These are phyloP conservation scores for Phytophthora crassamura DNA, from an alignment of 352 stramenopile species.

Conservation along the genomic window DNA sequence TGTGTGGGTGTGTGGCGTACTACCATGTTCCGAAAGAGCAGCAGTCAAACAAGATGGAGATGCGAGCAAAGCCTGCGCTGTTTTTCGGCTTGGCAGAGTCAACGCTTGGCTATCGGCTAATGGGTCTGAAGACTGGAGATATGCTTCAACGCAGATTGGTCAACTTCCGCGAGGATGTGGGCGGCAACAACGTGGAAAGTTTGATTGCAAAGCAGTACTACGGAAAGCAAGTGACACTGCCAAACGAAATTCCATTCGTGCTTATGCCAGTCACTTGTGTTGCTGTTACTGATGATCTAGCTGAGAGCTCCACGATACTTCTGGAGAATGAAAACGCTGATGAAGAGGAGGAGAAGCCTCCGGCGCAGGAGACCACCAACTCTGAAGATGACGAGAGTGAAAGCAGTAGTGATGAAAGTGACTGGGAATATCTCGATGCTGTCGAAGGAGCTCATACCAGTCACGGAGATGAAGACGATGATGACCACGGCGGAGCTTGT, in stretches of 20 bases:
- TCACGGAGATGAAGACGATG: constrained; percentile 5
- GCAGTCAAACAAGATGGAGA: background rate
- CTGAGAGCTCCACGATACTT: background rate
- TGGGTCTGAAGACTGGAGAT: constrained; percentile 7
- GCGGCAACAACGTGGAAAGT: constrained; percentile 1
- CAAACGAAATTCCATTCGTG: constrained; percentile 8
- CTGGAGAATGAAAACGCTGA: background rate
- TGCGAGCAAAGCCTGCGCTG: background rate
- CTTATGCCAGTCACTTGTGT: constrained; percentile 1
- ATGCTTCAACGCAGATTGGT: constrained; percentile 7
- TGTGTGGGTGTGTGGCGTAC: constrained; percentile 13
- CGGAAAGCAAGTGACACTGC: background rate
- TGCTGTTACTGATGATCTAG: background rate
- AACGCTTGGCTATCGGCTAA: background rate
- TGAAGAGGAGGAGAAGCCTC: constrained; percentile 5
- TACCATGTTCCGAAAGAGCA: constrained; percentile 12
- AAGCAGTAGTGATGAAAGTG: constrained; percentile 11
- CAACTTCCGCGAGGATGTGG: constrained; percentile 12
- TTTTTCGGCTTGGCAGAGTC: constrained; percentile 8
- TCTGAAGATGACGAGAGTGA: background rate
- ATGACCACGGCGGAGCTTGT: background rate
- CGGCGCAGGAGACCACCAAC: background rate
- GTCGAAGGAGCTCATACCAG: background rate
- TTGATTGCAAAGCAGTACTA: constrained; percentile 1
- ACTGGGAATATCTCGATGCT: constrained; percentile 9